phyloP scores from a whole-genome alignment of 2,329 filamentous ascomycete genomes.

The Magnaporthales sp. region DNA sequence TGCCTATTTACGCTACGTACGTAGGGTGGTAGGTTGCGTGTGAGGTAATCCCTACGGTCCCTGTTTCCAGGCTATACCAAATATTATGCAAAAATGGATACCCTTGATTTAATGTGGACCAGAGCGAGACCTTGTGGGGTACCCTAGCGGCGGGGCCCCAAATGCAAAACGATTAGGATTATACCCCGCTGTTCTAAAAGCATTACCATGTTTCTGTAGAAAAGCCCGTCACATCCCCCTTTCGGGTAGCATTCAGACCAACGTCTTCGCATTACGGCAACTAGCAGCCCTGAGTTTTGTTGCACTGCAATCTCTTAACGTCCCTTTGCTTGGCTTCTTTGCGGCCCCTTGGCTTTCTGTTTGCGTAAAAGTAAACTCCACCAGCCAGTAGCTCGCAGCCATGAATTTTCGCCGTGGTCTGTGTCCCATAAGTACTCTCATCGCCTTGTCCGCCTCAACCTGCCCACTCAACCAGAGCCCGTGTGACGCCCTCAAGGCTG shows the following conservation, averaged over 20 bases:
- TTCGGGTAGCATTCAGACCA: neutral
- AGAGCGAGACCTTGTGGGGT: neutral
- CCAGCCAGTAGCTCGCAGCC: no score
- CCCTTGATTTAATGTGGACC: no score
- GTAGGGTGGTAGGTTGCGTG: no score
- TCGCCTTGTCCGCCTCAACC: slow-evolving; percentile 2
- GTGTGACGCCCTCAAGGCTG: slow-evolving; percentile 2
- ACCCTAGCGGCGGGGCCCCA: neutral
- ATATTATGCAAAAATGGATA: no score
- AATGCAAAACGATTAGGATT: neutral
- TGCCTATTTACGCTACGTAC: no score
- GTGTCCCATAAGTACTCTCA: slow-evolving; percentile 3
- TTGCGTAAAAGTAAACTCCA: neutral
- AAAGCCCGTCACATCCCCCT: neutral
- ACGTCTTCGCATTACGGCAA: neutral
- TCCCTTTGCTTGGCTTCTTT: neutral
- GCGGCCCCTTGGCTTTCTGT: neutral
- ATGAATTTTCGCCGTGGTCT: slow-evolving; percentile 1
- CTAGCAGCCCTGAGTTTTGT: neutral
- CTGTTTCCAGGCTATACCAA: no score
- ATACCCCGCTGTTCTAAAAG: neutral
- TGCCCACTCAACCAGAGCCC: neutral
- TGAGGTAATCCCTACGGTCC: no score
- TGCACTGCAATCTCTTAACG: neutral
- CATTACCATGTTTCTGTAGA: neutral